These are phyloP conservation scores for Alternaria ethzedia DNA, from an alignment of 2,329 filamentous ascomycete genomes.

Conservation along the genomic window DNA sequence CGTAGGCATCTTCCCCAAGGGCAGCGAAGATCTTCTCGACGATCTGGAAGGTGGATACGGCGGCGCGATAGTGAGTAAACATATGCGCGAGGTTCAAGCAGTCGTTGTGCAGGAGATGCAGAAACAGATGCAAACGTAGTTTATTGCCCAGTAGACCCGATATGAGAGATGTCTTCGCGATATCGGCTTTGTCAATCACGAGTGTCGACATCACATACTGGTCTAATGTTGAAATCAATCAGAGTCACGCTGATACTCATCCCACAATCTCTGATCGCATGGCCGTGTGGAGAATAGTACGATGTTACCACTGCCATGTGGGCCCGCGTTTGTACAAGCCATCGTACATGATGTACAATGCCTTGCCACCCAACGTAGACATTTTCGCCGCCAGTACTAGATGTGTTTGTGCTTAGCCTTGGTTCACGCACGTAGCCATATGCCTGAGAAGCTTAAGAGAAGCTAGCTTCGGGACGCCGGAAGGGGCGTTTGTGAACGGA, in stretches of 20 bases:
- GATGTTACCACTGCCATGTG: not conserved
- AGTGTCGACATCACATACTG: not conserved
- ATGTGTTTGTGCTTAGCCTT: not conserved
- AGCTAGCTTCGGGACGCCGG: not conserved
- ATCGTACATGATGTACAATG: not conserved
- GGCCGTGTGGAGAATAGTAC: not conserved
- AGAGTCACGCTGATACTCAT: not conserved
- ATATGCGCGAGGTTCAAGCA: slow-evolving; percentile 9
- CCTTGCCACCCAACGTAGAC: not conserved
- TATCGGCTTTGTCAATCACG: not conserved
- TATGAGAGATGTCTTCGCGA: not conserved
- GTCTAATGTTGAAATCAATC: not conserved
- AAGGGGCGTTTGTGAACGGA: not conserved
- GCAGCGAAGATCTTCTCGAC: slow-evolving; percentile 25
- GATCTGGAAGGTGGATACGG: slow-evolving; percentile 25
- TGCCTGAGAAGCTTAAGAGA: not conserved
- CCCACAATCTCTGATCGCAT: not conserved
- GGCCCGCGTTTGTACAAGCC: not conserved
- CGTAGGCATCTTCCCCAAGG: slow-evolving; percentile 26
- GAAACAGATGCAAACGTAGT: not conserved
- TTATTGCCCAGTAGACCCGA: not conserved
- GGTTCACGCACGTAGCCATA: not conserved
- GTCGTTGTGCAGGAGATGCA: not conserved
- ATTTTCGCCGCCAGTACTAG: not conserved
- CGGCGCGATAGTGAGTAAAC: slow-evolving; percentile 15